Conservation (phyloP, 1,284 basidiomycete genomes). For the Malassezia obtusa region DNA sequence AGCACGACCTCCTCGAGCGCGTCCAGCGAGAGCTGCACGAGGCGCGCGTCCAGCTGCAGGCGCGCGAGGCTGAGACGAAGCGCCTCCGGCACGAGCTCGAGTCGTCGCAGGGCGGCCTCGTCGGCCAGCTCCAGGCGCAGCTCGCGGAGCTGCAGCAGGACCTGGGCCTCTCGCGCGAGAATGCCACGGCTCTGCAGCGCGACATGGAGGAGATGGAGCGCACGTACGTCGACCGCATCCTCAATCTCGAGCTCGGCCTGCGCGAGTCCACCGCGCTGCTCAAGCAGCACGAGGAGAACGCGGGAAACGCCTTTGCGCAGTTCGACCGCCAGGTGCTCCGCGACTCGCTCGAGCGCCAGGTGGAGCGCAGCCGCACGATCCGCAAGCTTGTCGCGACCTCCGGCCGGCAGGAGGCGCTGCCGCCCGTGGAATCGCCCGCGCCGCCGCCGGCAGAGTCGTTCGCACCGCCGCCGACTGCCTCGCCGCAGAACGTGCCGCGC, state of each 20-base stretch:
- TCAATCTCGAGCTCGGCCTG: constrained; percentile 80
- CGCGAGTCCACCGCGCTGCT: constrained; percentile 80
- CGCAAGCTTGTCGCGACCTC: constrained; percentile 46
- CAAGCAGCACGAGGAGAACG: constrained; percentile 59
- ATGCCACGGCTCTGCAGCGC: constrained; percentile 51
- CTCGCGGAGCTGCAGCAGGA: constrained; percentile 69
- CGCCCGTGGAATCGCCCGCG: background rate
- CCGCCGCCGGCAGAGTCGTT: background rate
- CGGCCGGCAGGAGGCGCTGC: constrained; percentile 4
- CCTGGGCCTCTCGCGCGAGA: constrained; percentile 65
- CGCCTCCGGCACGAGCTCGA: constrained; percentile 69
- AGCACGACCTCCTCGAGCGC: constrained; percentile 71
- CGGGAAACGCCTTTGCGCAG: constrained; percentile 28
- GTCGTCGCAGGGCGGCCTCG: constrained; percentile 68
- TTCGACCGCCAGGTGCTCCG: constrained; percentile 55
- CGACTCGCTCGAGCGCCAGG: constrained; percentile 46
- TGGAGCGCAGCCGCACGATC: constrained; percentile 46
- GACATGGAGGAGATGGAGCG: constrained; percentile 71
- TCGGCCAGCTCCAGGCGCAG: constrained; percentile 69
- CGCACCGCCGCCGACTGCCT: background rate
- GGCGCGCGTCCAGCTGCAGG: constrained; percentile 61
- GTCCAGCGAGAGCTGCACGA: constrained; percentile 69
- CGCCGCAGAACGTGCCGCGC: background rate
- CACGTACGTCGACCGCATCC: constrained; percentile 75
- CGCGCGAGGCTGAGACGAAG: constrained; percentile 55